Conservation (phyloP, 192 early-diverging fungal genomes). For the Podila verticillata region DNA sequence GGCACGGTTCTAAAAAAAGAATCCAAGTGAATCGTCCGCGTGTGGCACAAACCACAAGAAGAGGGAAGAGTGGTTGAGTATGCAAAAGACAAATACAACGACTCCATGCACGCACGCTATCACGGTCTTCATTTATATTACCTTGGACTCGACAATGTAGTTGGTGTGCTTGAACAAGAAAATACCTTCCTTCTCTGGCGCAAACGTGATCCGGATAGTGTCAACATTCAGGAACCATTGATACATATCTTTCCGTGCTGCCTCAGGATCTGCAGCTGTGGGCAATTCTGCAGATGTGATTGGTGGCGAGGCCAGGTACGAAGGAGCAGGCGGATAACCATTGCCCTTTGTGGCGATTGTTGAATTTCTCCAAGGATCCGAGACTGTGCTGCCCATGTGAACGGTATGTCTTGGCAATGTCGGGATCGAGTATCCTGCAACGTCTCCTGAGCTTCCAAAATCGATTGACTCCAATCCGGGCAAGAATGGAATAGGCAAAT, state of each 20-base stretch:
- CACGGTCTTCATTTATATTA: constrained; percentile 26
- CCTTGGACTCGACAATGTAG: constrained; percentile 82
- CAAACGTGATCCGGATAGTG: constrained; percentile 60
- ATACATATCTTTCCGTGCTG: constrained; percentile 47
- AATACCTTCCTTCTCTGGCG: constrained; percentile 62
- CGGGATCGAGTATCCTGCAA: constrained; percentile 14
- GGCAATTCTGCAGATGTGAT: constrained; percentile 16
- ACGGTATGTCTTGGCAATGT: constrained; percentile 29
- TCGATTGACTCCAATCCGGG: constrained; percentile 61
- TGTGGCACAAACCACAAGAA: constrained; percentile 8
- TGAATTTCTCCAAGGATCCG: constrained; percentile 67
- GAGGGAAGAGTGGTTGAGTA: constrained; percentile 2
- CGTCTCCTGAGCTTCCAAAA: constrained; percentile 42
- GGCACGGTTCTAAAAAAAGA: constrained; percentile 55
- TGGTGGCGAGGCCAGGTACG: constrained; percentile 50
- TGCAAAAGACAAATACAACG: constrained; percentile 1
- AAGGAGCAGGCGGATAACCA: constrained; percentile 37
- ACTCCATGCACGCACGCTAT: constrained; percentile 1
- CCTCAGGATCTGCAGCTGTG: constrained; percentile 20
- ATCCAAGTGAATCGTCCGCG: constrained; percentile 11
- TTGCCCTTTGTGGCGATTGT: constrained; percentile 27
- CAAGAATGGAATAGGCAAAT: constrained; percentile 70
- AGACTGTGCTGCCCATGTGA: constrained; percentile 30
- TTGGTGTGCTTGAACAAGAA: constrained; percentile 87
- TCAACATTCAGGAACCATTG: constrained; percentile 68